Conservation (phyloP, 2,329 filamentous ascomycete species). For the Pleoardoris graminearum region DNA sequence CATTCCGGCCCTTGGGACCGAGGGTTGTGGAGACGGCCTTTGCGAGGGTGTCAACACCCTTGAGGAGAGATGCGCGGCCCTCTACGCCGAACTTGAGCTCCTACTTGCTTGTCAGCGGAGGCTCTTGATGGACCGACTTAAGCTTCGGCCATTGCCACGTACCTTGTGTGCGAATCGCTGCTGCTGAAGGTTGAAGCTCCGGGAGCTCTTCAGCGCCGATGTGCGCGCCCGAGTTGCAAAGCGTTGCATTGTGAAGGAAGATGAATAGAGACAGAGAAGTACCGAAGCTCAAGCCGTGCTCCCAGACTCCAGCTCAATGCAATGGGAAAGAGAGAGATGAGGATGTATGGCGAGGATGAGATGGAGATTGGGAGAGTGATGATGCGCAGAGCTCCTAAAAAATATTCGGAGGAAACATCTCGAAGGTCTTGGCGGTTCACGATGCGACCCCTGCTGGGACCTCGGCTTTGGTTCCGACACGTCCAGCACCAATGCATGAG, state of each 20-base stretch:
- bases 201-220: conserved; percentile 70
- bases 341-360: conserved; percentile 23
- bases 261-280: conserved; percentile 21
- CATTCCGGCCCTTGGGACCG: conserved; percentile 97
- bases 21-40: conserved; percentile 95
- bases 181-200: conserved; percentile 76
- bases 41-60: conserved; percentile 94
- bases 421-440: conserved; percentile 18
- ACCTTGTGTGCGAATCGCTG: conserved; percentile 98
- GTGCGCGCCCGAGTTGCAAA: conserved; percentile 79
- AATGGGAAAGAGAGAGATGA: conserved; percentile 37
- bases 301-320: conserved; percentile 43
- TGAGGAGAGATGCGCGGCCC: conserved; percentile 82
- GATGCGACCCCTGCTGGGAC: background rate
- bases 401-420: conserved; percentile 24
- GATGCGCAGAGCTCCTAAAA: conserved; percentile 20
- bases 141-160: conserved; percentile 35
- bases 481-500: too few species aligned
- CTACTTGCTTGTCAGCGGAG: conserved; percentile 52
- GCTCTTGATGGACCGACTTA: conserved; percentile 15
- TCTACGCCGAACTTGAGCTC: conserved; percentile 99
- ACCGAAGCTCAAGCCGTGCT: conserved; percentile 35
- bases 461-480: conserved; percentile 5
- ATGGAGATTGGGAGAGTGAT: conserved; percentile 13
- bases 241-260: conserved; percentile 79